These are phyloP conservation scores for Geosmithia morbida DNA, from an alignment of 2,329 filamentous ascomycete species.

Conservation along the genomic window DNA sequence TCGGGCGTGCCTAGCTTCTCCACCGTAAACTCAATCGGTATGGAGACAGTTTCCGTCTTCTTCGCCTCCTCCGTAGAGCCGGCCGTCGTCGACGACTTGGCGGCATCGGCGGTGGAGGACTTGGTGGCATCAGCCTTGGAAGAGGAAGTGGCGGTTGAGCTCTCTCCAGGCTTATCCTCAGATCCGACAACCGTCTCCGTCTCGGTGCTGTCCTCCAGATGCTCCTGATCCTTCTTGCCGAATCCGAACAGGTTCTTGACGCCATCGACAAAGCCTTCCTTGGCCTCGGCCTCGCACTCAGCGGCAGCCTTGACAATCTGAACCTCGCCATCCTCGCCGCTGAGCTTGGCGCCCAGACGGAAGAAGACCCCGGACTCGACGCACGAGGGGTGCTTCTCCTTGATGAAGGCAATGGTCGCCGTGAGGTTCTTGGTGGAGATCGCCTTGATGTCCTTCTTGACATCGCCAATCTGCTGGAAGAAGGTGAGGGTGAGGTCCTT, in stretches of 20 bases:
- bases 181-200: slow-evolving; percentile 20
- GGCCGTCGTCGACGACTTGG: slow-evolving; percentile 26
- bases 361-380: slow-evolving; percentile 63
- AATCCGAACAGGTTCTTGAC: slow-evolving; percentile 96
- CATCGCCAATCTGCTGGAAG: slow-evolving; percentile 52
- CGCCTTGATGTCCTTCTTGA: slow-evolving; percentile 46
- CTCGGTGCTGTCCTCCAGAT: slow-evolving; percentile 38
- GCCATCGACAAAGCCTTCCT: slow-evolving; percentile 76
- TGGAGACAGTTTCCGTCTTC: slow-evolving; percentile 42
- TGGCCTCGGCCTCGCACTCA: slow-evolving; percentile 72
- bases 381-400: slow-evolving; percentile 62
- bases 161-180: slow-evolving; percentile 17
- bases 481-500: slow-evolving; percentile 71
- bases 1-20: slow-evolving; percentile 34
- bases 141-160: slow-evolving; percentile 5
- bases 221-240: slow-evolving; percentile 65
- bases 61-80: slow-evolving; percentile 24
- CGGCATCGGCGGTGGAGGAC: slow-evolving; percentile 31
- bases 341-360: slow-evolving; percentile 63
- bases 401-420: slow-evolving; percentile 61
- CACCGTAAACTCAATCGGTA: slow-evolving; percentile 34
- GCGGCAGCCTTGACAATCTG: slow-evolving; percentile 62
- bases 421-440: slow-evolving; percentile 79
- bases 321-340: slow-evolving; percentile 61
- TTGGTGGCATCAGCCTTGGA: slow-evolving; percentile 11